Base-by-base conservation (phyloP, 2,329 filamentous ascomycete genomes). In the Fusarium sp. region DNA sequence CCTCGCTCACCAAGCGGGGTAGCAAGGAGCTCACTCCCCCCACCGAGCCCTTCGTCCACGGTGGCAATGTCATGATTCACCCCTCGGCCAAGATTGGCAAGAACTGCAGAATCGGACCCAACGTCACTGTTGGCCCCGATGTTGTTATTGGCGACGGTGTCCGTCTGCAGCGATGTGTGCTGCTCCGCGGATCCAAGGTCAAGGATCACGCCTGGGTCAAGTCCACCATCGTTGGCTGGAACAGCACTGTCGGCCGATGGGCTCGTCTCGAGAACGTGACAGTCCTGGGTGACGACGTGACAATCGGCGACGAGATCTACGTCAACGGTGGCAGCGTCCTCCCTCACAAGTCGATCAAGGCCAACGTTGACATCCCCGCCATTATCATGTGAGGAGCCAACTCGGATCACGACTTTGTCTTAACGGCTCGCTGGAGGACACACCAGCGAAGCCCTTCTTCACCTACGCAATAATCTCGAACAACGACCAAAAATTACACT, bases 191-290 rank as follows among this genome's bases (percentile, higher is more conserved):
- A 80, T 95, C 93, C 85, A 98, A 97, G 88, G 93, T 98, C 85
- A 98, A 98, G 90, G 97, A 99, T 83, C 96, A 99, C 84, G 97
- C 97, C 57, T 98, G 96, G 96, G 91, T 99, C 84, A 98, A 98
- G 91, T 97, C 94, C 82, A 97, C 96, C 79, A 98, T 99, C 83
- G 95, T 98, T 63, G 96, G 96, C 81, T 99, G 96, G 96, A 98
- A 98, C 90, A 97, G 95, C 87, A 93, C 91, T 38, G 95, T 99
- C 66, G 96, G 96, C 81, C 94, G 93, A 82, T 99, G 96, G 96
- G 96, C 96, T 68, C 93, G 96, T 77, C 88, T 98, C 74, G 97
- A 99, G 89, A 99, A 99, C 81, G 95, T 98, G 47, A 96, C 94
- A n/a, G 96, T 99, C 63, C 90, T 99, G 22, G 97, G 96, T 77